These are phyloP conservation scores for Gaultheria prostrata DNA, from an alignment of 148 eudicot genomes.

Conservation along the genomic window DNA sequence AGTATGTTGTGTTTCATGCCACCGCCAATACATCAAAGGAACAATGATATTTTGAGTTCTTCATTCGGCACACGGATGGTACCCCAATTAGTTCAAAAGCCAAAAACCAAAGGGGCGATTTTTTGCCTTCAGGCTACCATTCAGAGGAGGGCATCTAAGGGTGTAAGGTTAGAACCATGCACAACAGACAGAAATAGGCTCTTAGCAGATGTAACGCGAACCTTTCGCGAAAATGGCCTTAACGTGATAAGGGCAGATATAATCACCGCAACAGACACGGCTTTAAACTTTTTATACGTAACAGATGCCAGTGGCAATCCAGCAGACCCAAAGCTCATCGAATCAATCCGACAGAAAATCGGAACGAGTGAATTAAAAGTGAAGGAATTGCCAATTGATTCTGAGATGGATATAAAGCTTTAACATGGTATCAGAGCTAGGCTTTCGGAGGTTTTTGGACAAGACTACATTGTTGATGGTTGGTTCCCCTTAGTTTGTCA, in stretches of 20 bases:
- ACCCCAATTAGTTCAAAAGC: constrained; percentile 86
- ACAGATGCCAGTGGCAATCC: constrained; percentile 68
- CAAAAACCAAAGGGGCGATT: constrained; percentile 73
- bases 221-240: constrained; percentile 83
- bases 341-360: constrained; percentile 57
- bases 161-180: constrained; percentile 72
- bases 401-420: no score
- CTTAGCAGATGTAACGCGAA: constrained; percentile 75
- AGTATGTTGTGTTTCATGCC: constrained; percentile 86
- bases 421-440: no score
- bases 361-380: constrained; percentile 54
- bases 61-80: constrained; percentile 77
- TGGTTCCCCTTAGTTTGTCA: no score
- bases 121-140: constrained; percentile 78
- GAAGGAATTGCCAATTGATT: constrained; percentile 88
- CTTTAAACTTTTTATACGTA: constrained; percentile 68
- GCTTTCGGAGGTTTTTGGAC: no score
- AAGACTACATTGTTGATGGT: no score
- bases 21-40: constrained; percentile 59
- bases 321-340: constrained; percentile 54
- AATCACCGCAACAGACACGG: constrained; percentile 54
- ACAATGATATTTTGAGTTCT: constrained; percentile 72
- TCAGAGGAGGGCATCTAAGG: constrained; percentile 81
- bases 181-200: constrained; percentile 55
- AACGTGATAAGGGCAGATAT: constrained; percentile 88